phyloP scores from a whole-genome alignment of 2,329 filamentous ascomycete genomes.

The Pyrenochaeta sp. region DNA sequence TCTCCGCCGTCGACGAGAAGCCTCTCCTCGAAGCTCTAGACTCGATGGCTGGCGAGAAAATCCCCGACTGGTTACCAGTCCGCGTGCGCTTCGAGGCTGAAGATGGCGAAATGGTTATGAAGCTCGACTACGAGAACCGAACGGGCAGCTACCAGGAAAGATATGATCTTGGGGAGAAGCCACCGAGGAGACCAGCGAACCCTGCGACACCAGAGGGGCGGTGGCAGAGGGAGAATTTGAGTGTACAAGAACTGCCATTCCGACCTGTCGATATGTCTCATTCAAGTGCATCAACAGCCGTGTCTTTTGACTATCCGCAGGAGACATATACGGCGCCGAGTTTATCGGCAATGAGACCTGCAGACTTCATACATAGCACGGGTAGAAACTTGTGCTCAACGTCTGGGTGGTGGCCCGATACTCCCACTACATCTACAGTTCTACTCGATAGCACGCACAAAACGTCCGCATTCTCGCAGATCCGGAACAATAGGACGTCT shows the following conservation, averaged over 20 bases:
- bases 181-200: conserved; percentile 4
- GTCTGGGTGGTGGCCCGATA: conserved; percentile 32
- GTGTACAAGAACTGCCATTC: conserved; percentile 8
- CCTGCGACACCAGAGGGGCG: neutral
- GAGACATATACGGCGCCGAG: conserved; percentile 4
- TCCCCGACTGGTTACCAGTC: conserved; percentile 40
- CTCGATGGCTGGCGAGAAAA: conserved; percentile 35
- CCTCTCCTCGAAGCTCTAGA: conserved; percentile 32
- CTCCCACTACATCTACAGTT: conserved; percentile 1
- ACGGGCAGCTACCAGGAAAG: conserved; percentile 15
- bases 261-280: neutral
- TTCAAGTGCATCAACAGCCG: neutral
- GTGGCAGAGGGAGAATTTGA: conserved; percentile 12
- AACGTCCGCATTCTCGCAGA: conserved; percentile 9
- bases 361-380: conserved; percentile 26
- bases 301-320: neutral
- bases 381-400: conserved; percentile 32
- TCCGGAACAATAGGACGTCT: neutral
- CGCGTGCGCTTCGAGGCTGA: conserved; percentile 37
- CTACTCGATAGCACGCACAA: conserved; percentile 16
- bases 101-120: conserved; percentile 41
- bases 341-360: conserved; percentile 4
- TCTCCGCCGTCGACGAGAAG: conserved; percentile 28
- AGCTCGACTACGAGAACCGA: conserved; percentile 35
- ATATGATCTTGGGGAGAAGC: conserved; percentile 15